A percentile compares a stretch with the other conserved stretches of the same genome.
These are phyloP conservation scores for Clathrospora elynae DNA, from an alignment of 2,329 filamentous ascomycete species.

Conservation along the genomic window DNA sequence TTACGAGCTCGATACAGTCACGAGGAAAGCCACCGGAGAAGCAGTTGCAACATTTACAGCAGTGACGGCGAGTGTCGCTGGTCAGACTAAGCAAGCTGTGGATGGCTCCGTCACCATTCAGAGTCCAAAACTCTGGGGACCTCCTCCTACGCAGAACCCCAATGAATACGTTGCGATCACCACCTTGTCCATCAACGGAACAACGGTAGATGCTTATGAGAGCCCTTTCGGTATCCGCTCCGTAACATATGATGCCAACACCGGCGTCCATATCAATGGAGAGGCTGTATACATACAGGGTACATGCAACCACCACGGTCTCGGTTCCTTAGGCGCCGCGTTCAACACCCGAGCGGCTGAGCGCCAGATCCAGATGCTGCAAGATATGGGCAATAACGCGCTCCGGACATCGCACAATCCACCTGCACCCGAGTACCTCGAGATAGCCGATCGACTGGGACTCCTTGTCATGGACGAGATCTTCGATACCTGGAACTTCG, in stretches of 20 bases:
- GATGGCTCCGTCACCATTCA: conserved; percentile 44
- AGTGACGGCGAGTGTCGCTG: conserved; percentile 36
- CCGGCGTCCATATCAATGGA: conserved; percentile 57
- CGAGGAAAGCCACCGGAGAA: conserved; percentile 23
- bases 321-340: conserved; percentile 58
- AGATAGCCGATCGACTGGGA: conserved; percentile 57
- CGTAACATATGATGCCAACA: conserved; percentile 48
- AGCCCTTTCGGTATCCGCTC: conserved; percentile 59
- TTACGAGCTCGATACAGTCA: conserved; percentile 45
- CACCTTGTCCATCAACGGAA: conserved; percentile 33
- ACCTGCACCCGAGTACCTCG: conserved; percentile 57
- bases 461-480: conserved; percentile 61
- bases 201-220: conserved; percentile 53
- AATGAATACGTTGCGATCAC: conserved; percentile 58
- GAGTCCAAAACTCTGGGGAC: conserved; percentile 57
- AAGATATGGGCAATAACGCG: conserved; percentile 59
- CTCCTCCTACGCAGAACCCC: conserved; percentile 53
- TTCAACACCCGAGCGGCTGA: conserved; percentile 58
- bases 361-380: conserved; percentile 57
- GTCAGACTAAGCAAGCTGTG: conserved; percentile 40
- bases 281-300: conserved; percentile 54
- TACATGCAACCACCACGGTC: conserved; percentile 57
- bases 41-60: conserved; percentile 47
- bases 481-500: conserved; percentile 58
- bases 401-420: conserved; percentile 62